These are phyloP conservation scores for Mortierella sp. DNA, from an alignment of 371 early-diverging fungal species.

Conservation along the genomic window DNA sequence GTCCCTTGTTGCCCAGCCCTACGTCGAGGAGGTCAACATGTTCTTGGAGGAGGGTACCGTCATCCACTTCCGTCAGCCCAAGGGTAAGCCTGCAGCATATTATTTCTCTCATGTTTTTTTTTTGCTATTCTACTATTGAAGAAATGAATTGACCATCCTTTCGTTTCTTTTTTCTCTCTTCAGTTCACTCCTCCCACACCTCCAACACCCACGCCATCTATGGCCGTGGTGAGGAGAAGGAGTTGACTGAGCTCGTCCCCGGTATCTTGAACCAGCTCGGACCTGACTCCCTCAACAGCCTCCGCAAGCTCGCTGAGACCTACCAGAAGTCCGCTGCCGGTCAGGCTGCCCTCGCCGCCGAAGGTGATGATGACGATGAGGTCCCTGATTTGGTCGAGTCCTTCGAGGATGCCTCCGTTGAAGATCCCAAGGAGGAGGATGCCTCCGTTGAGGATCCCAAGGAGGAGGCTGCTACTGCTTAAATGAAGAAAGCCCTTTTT, in stretches of 20 bases:
- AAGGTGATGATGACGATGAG: slow-evolving; percentile 74
- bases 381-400: slow-evolving; percentile 60
- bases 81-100: slow-evolving; percentile 68
- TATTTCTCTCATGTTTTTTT: slow-evolving; percentile 6
- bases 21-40: slow-evolving; percentile 99
- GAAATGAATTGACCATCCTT: background rate
- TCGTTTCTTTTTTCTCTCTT: slow-evolving; percentile 5
- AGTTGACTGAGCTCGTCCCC: slow-evolving; percentile 92
- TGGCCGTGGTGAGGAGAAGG: slow-evolving; percentile 91
- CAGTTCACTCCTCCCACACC: slow-evolving; percentile 87
- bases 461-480: slow-evolving; percentile 30
- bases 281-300: slow-evolving; percentile 90
- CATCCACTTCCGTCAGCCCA: slow-evolving; percentile 92
- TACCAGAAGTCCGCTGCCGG: slow-evolving; percentile 52
- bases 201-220: slow-evolving; percentile 95
- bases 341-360: slow-evolving; percentile 40
- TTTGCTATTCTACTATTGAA: background rate
- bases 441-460: slow-evolving; percentile 37
- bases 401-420: slow-evolving; percentile 59
- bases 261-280: slow-evolving; percentile 96
- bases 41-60: slow-evolving; percentile 96
- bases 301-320: slow-evolving; percentile 66
- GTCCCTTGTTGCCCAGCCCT: slow-evolving; percentile 84
- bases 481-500: slow-evolving; percentile 5
- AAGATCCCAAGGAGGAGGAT: slow-evolving; percentile 44